Evolutionary conservation across 2,329 filamentous ascomycete species (phyloP), one percentile per base, ranked within the genome.

Genomic region (Phyllosticta citribraziliensis): DNA sequence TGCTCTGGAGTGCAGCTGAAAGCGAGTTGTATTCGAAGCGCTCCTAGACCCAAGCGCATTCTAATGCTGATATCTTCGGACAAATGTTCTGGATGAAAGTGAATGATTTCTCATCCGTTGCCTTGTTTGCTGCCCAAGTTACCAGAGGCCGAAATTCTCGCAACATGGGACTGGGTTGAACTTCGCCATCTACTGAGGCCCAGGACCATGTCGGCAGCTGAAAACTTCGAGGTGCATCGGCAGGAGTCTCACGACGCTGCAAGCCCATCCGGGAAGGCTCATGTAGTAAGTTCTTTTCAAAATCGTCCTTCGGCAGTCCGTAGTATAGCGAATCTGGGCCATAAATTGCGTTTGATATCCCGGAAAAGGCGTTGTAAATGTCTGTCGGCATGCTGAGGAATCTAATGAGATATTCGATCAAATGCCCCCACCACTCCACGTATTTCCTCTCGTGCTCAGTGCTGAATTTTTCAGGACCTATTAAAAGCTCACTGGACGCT

Each of bases 351-450:
- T 47, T 57, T 11, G 24, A 22, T 2, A 57, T 61, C 1, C 59
- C 55, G 6, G 22, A 25, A 19, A 61, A 53, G n/a, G 50, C 55
- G 9, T 57, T 57, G 59, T 55, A 57, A 22, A 56, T 24, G n/a
- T 61, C 59, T 2, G 59, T 53, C 2, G 33, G 50, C 5, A 47
- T 10, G 1, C 25, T 17, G 8, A 55, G 57, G n/a, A n/a, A n/a
- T n/a, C n/a, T n/a, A n/a, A n/a, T n/a, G n/a, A n/a, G n/a, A n/a
- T n/a, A n/a, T n/a, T n/a, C n/a, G n/a, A n/a, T n/a, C n/a, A n/a
- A n/a, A n/a, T n/a, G n/a, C n/a, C n/a, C n/a, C n/a, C n/a, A n/a
- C n/a, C n/a, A n/a, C n/a, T n/a, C n/a, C n/a, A n/a, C n/a, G n/a
- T n/a, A n/a, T n/a, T n/a, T n/a, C n/a, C n/a, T n/a, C n/a, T n/a